Base-by-base conservation (phyloP, 2,329 filamentous ascomycete species). In the Alternaria infectoria region DNA sequence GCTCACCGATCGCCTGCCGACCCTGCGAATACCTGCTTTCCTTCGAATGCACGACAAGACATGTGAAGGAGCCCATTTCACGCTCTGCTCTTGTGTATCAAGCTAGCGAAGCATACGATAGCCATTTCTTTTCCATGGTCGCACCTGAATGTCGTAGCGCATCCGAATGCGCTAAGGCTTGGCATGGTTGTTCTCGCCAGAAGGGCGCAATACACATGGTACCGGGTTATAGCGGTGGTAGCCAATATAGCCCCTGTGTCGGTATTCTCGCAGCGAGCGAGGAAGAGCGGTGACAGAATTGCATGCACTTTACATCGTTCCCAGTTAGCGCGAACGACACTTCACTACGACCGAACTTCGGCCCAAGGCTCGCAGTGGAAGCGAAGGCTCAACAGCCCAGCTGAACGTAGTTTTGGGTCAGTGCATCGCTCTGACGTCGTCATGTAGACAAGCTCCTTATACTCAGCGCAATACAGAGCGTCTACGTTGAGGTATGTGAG, bases 231-330 rank as follows among this genome's bases (percentile, higher is more conserved):
- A 46, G 15, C 61, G 59, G 61, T 59, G 49, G 32, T 50, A 57
- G 57, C 50, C 47, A 57, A 6, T 17, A 32, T 23, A 32, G 12
- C 46, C 26, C 54, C 59, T 36, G 19, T 30, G 28, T 54, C 58
- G 32, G 49, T 57, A 43, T 23, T 40, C 17, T 44, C 54, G 55
- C 47, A 62, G 25, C 59, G 63, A 63, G 67, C 61, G 43, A 54
- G n/a, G 56, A 69, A 70, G 69, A 70, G 70, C 71, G 71, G 72
- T 73, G 72, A 74, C 70, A 55, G 65, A 56, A 57, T 51, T 51
- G 56, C 55, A 58, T 60, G 65, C 65, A 64, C 49, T 43, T 52
- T 45, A 43, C 25, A 47, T 63, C 49, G 23, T 26, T 44, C 49
- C 45, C 58, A 61, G 65, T 30, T 71, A 69, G 69, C 58, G 55